A percentile compares a stretch with the other conserved stretches of the same genome.
Evolutionary conservation across 352 stramenopile species (phyloP).

Genomic region (Phytophthora aleatoria): DNA sequence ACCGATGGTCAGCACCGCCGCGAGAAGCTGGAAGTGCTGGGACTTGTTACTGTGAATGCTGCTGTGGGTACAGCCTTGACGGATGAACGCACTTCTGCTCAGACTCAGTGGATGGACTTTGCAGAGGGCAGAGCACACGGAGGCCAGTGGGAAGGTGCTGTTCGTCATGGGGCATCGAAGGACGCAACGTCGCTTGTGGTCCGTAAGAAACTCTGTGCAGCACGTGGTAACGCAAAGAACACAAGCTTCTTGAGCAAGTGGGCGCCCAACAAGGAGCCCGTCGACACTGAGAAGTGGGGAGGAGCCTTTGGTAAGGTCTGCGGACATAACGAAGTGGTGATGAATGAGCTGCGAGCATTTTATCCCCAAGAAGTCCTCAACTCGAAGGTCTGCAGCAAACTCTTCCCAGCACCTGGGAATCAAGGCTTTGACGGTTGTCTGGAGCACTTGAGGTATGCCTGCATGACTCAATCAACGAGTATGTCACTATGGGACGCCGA

Average conservation of each 20-base stretch:
- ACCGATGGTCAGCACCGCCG: constrained; percentile 45
- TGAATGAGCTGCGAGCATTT: constrained; percentile 85
- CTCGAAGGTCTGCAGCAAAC: constrained; percentile 82
- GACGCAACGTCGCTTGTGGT: constrained; percentile 68
- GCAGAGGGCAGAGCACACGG: constrained; percentile 48
- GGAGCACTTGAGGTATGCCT: constrained; percentile 81
- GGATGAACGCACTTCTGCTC: constrained; percentile 68
- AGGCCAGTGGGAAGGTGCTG: constrained; percentile 65
- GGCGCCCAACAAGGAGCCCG: constrained; percentile 74
- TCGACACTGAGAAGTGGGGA: constrained; percentile 78
- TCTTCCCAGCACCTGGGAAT: constrained; percentile 85
- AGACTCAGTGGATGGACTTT: constrained; percentile 87
- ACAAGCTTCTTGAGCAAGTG: constrained; percentile 47
- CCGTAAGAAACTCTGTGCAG: constrained; percentile 43
- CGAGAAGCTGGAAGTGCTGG: constrained; percentile 72
- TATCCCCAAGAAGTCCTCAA: constrained; percentile 90
- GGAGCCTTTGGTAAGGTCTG: constrained; percentile 86
- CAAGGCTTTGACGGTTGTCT: constrained; percentile 90
- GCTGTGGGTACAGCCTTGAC: constrained; percentile 54
- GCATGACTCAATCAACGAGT: constrained; percentile 33
- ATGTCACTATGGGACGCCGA: constrained; percentile 90
- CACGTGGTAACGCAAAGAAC: constrained; percentile 18
- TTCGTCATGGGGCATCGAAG: constrained; percentile 80
- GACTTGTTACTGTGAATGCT: constrained; percentile 64
- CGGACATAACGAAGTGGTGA: constrained; percentile 91